phyloP scores from a whole-genome alignment of 2,329 filamentous ascomycete species.

The Colletotrichum agaves region DNA sequence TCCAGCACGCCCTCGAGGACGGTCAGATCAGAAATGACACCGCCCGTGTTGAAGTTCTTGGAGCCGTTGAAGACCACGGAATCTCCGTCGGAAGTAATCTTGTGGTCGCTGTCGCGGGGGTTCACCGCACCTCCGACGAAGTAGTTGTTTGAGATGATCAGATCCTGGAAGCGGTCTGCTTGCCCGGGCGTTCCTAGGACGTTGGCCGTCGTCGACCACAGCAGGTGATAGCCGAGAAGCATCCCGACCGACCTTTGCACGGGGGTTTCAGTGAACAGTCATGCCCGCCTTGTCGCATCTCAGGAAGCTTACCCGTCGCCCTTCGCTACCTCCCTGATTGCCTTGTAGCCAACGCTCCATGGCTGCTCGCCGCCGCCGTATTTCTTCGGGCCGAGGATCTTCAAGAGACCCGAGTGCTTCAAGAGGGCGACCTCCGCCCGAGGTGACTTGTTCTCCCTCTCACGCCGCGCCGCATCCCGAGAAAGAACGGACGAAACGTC shows the following conservation, averaged over 20 bases:
- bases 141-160: constrained; percentile 72
- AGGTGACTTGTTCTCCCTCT: constrained; percentile 53
- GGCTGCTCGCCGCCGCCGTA: constrained; percentile 57
- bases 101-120: constrained; percentile 70
- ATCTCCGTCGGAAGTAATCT: constrained; percentile 64
- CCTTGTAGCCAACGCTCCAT: constrained; percentile 64
- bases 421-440: constrained; percentile 52
- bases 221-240: constrained; percentile 72
- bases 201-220: constrained; percentile 71
- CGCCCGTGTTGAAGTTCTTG: constrained; percentile 76
- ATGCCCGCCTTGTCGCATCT: not conserved
- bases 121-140: constrained; percentile 75
- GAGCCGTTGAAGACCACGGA: constrained; percentile 68
- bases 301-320: constrained; percentile 62
- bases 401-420: constrained; percentile 54
- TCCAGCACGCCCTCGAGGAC: constrained; percentile 72
- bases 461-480: constrained; percentile 47
- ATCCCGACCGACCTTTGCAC: constrained; percentile 66
- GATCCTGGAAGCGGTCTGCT: constrained; percentile 64
- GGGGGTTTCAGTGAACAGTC: too few species aligned
- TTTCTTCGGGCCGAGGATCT: constrained; percentile 51
- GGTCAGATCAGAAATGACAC: constrained; percentile 72
- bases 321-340: constrained; percentile 71
- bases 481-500: constrained; percentile 51
- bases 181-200: constrained; percentile 71